Evolutionary conservation across 306 rosid genomes (phyloP), one percentile per base, ranked within the genome.

Genomic region (Rosa chinensis): DNA sequence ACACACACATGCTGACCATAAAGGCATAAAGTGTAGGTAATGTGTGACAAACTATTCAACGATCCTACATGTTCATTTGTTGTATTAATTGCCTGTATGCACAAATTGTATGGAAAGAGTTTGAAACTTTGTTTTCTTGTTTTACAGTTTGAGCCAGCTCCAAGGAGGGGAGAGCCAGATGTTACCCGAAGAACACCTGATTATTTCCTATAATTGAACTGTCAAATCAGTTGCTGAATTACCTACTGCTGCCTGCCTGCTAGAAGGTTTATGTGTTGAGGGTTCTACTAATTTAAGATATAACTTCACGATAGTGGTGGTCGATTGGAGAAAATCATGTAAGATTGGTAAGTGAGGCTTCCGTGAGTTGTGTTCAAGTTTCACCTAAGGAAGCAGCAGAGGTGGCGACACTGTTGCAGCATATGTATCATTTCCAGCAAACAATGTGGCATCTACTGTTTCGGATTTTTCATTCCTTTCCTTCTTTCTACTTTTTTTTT

Each of bases 81-180:
- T 66, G 4, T 66, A 4, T 8, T 67, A 18, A 1, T 67, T 67
- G 5, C 23, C 6, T 28, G 2, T 37, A 17, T 52, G 44, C 58
- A 37, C 47, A 72, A 49, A 35, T 5, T 53, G n/a, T 17, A 45
- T 14, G 42, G 5, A 48, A 76, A 37, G 63, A 32, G 73, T 10
- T 70, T 81, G 81, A 81, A 44, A n/a, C 11, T 47, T 25, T 76
- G 37, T 35, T 70, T 5, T 25, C 58, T 72, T 73, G 37, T 47
- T 16, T 74, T 85, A 71, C 98, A 94, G 97, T 94, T 94, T 82
- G 97, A 94, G 87, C 97, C 97, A 25, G 97, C 98, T 75, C 98
- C 98, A 17, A 94, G 98, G 92, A 92, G 98, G 86, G 97, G 98
- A 76, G 98, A 92, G 80, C 98, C 98, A 48, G 98, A 94, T 78